These are phyloP conservation scores for Periconia sp. DNA, from an alignment of 2,329 filamentous ascomycete species.

Conservation along the genomic window DNA sequence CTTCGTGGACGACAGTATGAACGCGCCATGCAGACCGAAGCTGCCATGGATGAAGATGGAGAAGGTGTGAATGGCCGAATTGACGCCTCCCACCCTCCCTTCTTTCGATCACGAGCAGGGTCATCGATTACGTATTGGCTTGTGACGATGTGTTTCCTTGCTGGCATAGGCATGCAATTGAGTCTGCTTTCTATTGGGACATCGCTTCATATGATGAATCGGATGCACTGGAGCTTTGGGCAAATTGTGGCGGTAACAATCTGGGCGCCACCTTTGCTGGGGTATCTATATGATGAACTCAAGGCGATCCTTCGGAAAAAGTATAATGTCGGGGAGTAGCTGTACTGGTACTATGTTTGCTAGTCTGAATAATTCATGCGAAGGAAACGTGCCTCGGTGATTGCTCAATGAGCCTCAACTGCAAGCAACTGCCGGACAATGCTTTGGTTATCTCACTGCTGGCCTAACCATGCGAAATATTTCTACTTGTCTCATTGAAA, in stretches of 20 bases:
- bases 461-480: no score
- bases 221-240: slow-evolving; percentile 25
- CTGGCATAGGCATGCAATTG: slow-evolving; percentile 25
- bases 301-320: slow-evolving; percentile 1
- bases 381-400: no score
- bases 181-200: slow-evolving; percentile 25
- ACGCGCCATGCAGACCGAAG: neutral
- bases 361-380: no score
- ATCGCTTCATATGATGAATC: slow-evolving; percentile 26
- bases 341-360: no score
- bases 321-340: no score
- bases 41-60: neutral
- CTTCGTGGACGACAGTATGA: neutral
- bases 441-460: no score
- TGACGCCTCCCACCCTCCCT: neutral
- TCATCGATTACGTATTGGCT: neutral
- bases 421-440: no score
- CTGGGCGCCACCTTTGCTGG: slow-evolving; percentile 23
- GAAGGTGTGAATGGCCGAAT: neutral
- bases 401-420: no score
- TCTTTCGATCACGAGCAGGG: neutral
- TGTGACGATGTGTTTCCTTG: slow-evolving; percentile 18
- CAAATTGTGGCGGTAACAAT: slow-evolving; percentile 31
- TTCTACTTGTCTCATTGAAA: no score
- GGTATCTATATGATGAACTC: slow-evolving; percentile 16